A percentile compares a stretch with the other conserved stretches of the same genome.
phyloP scores from a whole-genome alignment of 2,329 filamentous ascomycete species.

The Harringtonia aguacate region DNA sequence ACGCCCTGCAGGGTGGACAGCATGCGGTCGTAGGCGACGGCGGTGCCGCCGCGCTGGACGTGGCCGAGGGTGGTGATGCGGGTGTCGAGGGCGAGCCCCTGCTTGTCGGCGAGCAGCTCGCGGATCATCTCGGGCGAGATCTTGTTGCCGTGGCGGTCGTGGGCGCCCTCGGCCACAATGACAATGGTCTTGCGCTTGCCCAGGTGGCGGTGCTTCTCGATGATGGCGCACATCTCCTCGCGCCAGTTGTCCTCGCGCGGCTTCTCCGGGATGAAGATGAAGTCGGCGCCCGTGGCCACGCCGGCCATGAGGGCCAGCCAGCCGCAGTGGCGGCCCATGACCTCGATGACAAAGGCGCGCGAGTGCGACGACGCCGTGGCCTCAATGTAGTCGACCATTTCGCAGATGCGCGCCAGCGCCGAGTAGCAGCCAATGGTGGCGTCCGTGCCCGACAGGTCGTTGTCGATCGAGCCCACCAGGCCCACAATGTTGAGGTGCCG shows the following conservation, averaged over 20 bases:
- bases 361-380: constrained; percentile 92
- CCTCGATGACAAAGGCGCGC: constrained; percentile 91
- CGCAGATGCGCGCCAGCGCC: constrained; percentile 83
- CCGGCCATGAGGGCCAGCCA: constrained; percentile 96
- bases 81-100: constrained; percentile 72
- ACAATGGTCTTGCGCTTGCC: constrained; percentile 98
- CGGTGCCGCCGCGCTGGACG: constrained; percentile 89
- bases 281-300: constrained; percentile 90
- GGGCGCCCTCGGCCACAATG: constrained; percentile 91
- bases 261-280: constrained; percentile 93
- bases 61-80: constrained; percentile 92
- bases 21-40: constrained; percentile 91
- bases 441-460: constrained; percentile 93
- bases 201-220: constrained; percentile 65
- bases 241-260: constrained; percentile 82
- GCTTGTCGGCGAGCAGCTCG: constrained; percentile 68
- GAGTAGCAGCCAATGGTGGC: constrained; percentile 97
- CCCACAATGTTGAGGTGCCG: constrained; percentile 91
- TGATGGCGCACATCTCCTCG: constrained; percentile 72
- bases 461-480: constrained; percentile 94
- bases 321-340: constrained; percentile 96
- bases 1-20: constrained; percentile 87
- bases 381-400: constrained; percentile 94
- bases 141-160: constrained; percentile 72
- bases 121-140: constrained; percentile 77